Conservation (phyloP, 139 green algal species). For the Picochlorum sp. region DNA sequence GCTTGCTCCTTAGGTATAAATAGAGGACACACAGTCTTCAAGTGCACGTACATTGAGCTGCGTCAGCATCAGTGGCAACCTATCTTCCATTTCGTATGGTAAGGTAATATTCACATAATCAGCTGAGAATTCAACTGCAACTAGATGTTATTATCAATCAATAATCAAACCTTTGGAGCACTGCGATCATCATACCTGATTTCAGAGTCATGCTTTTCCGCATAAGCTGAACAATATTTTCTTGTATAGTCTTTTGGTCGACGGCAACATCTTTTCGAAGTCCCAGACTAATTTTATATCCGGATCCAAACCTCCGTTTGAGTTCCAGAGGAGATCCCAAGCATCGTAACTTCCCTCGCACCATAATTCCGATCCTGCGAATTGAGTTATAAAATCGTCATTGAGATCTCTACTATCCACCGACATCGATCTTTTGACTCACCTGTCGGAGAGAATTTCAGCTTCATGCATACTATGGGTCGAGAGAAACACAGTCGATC, state of each 20-base stretch:
- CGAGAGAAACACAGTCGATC: slow-evolving; percentile 74
- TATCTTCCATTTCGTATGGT: slow-evolving; percentile 34
- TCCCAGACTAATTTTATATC: slow-evolving; percentile 54
- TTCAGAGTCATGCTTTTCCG: slow-evolving; percentile 21
- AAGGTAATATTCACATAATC: slow-evolving; percentile 61
- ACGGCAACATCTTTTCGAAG: neutral
- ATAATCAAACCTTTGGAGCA: slow-evolving; percentile 11
- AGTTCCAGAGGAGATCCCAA: slow-evolving; percentile 76
- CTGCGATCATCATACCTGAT: neutral
- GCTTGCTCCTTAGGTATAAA: neutral
- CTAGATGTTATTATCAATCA: slow-evolving; percentile 13
- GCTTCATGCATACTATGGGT: slow-evolving; percentile 84
- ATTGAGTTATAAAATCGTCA: neutral
- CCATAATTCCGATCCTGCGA: slow-evolving; percentile 86
- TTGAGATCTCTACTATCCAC: slow-evolving; percentile 6
- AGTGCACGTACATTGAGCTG: slow-evolving; percentile 27
- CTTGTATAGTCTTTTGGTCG: slow-evolving; percentile 4
- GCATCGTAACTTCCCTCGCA: slow-evolving; percentile 69
- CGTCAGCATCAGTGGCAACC: slow-evolving; percentile 42
- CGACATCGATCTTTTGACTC: neutral
- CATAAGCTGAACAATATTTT: slow-evolving; percentile 5
- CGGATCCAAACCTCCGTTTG: slow-evolving; percentile 80
- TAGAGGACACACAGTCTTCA: no score
- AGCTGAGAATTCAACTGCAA: slow-evolving; percentile 37
- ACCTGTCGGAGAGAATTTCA: slow-evolving; percentile 80